phyloP scores from a whole-genome alignment of 2,329 filamentous ascomycete genomes.

The Fusarium guadeloupense region DNA sequence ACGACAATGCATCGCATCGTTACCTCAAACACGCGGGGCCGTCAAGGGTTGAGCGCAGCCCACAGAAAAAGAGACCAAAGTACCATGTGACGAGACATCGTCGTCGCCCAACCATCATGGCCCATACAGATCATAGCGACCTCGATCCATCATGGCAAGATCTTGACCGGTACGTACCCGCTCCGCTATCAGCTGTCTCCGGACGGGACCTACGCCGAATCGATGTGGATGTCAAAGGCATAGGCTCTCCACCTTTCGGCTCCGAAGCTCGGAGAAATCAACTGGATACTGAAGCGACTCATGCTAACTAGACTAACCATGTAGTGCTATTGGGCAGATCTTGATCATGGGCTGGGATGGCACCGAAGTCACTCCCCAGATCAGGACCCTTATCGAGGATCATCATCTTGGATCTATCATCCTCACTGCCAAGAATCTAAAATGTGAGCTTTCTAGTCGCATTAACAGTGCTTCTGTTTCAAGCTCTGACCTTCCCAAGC shows the following conservation, averaged over 20 bases:
- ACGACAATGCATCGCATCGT: conserved; percentile 44
- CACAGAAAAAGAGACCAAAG: conserved; percentile 32
- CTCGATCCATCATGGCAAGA: conserved; percentile 76
- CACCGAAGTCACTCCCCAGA: conserved; percentile 83
- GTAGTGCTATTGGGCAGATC: conserved; percentile 77
- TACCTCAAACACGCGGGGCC: conserved; percentile 43
- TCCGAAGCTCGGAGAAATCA: conserved; percentile 27
- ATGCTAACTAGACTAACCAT: conserved; percentile 43
- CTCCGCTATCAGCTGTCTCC: conserved; percentile 17
- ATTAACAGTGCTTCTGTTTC: conserved; percentile 9
- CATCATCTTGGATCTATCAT: conserved; percentile 90
- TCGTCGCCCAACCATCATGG: conserved; percentile 49
- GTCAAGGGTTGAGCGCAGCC: conserved; percentile 31
- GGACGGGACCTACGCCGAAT: background rate
- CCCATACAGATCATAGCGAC: conserved; percentile 46
- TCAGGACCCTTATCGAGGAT: conserved; percentile 80
- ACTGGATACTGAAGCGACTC: background rate
- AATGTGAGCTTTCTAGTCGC: conserved; percentile 64
- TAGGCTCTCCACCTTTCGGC: conserved; percentile 31
- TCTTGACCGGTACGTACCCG: conserved; percentile 73
- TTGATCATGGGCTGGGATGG: conserved; percentile 89
- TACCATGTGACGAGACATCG: conserved; percentile 42
- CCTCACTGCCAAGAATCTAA: conserved; percentile 84
- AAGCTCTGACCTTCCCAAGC: conserved; percentile 63
- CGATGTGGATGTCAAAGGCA: conserved; percentile 3